Evolutionary conservation across 2,329 filamentous ascomycete species (phyloP).

Genomic region (Simplicillium aogashimaense): DNA sequence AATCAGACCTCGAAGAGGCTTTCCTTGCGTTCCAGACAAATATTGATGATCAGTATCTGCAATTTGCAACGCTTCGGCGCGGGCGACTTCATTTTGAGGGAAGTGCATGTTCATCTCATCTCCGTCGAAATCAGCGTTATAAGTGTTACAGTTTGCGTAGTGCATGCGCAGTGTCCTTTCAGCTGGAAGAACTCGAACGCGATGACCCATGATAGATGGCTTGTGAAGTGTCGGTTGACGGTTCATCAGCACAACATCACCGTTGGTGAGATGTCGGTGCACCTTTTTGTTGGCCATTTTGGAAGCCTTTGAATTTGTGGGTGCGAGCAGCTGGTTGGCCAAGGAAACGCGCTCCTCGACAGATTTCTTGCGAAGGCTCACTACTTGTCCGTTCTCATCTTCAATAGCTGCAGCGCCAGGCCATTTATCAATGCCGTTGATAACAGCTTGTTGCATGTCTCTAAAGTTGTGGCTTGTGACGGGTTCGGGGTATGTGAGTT

Average conservation of each 20-base stretch:
- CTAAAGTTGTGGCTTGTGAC: slow-evolving; percentile 96
- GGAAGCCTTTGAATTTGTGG: slow-evolving; percentile 63
- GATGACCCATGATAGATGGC: slow-evolving; percentile 97
- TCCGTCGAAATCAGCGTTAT: slow-evolving; percentile 98
- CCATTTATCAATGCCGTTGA: slow-evolving; percentile 90
- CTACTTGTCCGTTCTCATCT: slow-evolving; percentile 86
- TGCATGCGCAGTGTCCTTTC: slow-evolving; percentile 99
- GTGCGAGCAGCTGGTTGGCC: slow-evolving; percentile 86
- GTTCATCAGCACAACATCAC: slow-evolving; percentile 98
- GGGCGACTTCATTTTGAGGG: slow-evolving; percentile 89
- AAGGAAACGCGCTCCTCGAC: slow-evolving; percentile 79
- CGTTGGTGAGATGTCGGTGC: slow-evolving; percentile 88
- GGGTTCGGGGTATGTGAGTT: slow-evolving; percentile 92
- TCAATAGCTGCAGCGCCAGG: slow-evolving; percentile 91
- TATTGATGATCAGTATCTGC: slow-evolving; percentile 98
- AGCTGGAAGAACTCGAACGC: slow-evolving; percentile 80
- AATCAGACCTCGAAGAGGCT: slow-evolving; percentile 89
- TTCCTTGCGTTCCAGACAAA: slow-evolving; percentile 84
- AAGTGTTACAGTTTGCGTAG: slow-evolving; percentile 98
- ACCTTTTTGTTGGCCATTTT: slow-evolving; percentile 90
- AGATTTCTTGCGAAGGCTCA: slow-evolving; percentile 80
- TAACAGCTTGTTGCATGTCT: slow-evolving; percentile 89
- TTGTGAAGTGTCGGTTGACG: slow-evolving; percentile 96
- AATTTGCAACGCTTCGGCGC: slow-evolving; percentile 84
- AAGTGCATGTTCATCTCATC: slow-evolving; percentile 99